Evolutionary conservation across 768 basidiomycete species (phyloP), one percentile per base, ranked within the genome.

Genomic region (Agaricus sinodeliciosus): DNA sequence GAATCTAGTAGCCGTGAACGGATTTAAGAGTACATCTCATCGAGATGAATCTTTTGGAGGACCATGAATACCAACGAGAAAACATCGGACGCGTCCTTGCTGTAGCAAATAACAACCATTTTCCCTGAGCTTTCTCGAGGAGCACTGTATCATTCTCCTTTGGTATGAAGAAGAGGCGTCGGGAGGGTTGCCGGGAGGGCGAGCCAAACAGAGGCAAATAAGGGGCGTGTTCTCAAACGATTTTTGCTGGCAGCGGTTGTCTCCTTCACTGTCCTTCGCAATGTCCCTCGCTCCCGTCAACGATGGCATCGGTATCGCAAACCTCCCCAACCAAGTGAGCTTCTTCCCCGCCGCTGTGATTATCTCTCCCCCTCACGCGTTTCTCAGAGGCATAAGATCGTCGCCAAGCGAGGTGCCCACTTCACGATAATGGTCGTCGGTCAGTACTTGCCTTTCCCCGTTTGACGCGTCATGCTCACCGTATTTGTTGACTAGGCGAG

Each of bases 401-500:
- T 98, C 58, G 94, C 93, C 57, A 95, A 97, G 77, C 85, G 79
- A 65, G 96, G 96, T 56, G 92, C 89, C 6, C 94, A 97, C 74
- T 97, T 97, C 74, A 98, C 96, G 54, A 82, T 99, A 64, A 99
- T 99, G 96, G 96, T 97, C 42, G 94, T 97, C 56, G 96, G 96
- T 92, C 63, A 67, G 88, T 59, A 19, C 16, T 28, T 27, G 28
- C 31, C 22, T 41, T 11, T n/a, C 11, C 18, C 35, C 15, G 41
- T 36, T 26, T 12, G 25, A 52, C 48, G 39, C 37, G 49, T 48
- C 26, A 2, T 40, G 18, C 25, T 43, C 15, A 42, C 44, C 0
- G 25, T 19, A n/a, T n/a, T n/a, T 41, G 25, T 9, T 22, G 42
- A 43, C 9, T 63, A 94, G 93, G 93, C 69, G 96, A 98, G 74